Base-by-base conservation (phyloP, 371 early-diverging fungal genomes). In the Mortierella sp. region DNA sequence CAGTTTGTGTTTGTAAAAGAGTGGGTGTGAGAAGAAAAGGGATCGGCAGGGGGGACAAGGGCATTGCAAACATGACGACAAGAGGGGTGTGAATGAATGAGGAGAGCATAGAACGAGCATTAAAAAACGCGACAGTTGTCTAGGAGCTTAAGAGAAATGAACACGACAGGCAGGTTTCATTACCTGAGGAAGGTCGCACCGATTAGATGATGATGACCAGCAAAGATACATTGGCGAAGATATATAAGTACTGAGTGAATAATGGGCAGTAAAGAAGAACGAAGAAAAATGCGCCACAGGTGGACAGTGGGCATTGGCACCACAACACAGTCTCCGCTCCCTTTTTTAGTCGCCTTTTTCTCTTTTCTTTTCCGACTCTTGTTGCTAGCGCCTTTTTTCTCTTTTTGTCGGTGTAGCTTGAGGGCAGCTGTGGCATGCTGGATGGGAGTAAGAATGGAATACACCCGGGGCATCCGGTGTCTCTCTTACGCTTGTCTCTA, bases 141-240 rank as follows among this genome's bases (percentile, higher is more conserved):
- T 57, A 28, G 57, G 43, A 40, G n/a, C n/a, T n/a, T n/a, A n/a
- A 10, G 57, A 57, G 57, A 57, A 57, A 57, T 57, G 57, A 57
- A 57, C 13, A 28, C 57, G 13, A 57, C 26, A 26, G 57, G 28
- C 28, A 26, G 26, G 26, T 57, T 26, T n/a, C n/a, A 57, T 26
- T 26, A 57, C 57, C 1, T 57, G 57, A 57, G 57, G 26, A 13
- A 26, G 13, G 57, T 57, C 13, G 57, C 28, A 28, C 43, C 57
- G 57, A 57, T 57, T 57, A 57, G 57, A 57, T 57, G 28, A 57
- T 57, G 57, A 26, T 57, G 57, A 57, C 11, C 11, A 26, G n/a
- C n/a, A n/a, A 24, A 54, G 55, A 14, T 57, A 57, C 57, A 57
- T 57, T 26, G 28, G 57, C 3, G 26, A 11, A 57, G 57, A n/a